Conservation (phyloP, 1,284 basidiomycete genomes). For the Sparassis latifolia region DNA sequence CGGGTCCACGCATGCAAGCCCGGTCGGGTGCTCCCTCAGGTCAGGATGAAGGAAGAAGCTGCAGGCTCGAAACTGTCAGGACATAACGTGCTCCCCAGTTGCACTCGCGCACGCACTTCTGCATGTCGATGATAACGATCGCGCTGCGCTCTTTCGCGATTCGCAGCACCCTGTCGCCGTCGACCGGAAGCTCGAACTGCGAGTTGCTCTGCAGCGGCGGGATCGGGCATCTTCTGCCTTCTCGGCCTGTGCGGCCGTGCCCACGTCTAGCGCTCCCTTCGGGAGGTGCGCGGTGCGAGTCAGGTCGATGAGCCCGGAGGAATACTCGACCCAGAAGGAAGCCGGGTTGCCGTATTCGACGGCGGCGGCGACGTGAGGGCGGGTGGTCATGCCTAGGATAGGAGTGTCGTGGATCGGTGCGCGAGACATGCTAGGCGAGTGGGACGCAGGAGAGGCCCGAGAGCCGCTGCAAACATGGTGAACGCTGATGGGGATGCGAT, state of each 20-base stretch:
- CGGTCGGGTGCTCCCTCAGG: slow-evolving; percentile 47
- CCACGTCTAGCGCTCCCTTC: slow-evolving; percentile 10
- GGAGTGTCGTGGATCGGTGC: background rate
- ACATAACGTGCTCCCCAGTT: background rate
- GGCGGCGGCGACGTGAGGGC: slow-evolving; percentile 36
- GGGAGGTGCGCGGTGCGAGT: slow-evolving; percentile 40
- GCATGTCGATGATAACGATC: slow-evolving; percentile 65
- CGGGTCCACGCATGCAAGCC: slow-evolving; percentile 52
- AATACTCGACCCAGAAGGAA: slow-evolving; percentile 65
- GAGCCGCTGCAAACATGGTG: too few species aligned
- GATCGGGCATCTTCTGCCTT: slow-evolving; percentile 15
- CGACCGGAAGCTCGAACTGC: slow-evolving; percentile 49
- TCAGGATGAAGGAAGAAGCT: slow-evolving; percentile 66
- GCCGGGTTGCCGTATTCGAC: slow-evolving; percentile 49
- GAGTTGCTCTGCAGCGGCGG: slow-evolving; percentile 29
- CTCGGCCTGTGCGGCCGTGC: slow-evolving; percentile 9
- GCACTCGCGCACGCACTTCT: slow-evolving; percentile 47
- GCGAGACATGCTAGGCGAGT: background rate
- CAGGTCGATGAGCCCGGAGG: slow-evolving; percentile 55
- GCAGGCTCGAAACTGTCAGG: background rate
- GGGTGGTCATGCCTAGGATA: slow-evolving; percentile 30
- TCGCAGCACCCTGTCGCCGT: slow-evolving; percentile 44
- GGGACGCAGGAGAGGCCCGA: too few species aligned
- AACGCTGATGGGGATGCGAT: too few species aligned
- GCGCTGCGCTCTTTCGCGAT: slow-evolving; percentile 45